Conservation (phyloP, 108 stramenopile species). For the Cyclotella distinguenda region DNA sequence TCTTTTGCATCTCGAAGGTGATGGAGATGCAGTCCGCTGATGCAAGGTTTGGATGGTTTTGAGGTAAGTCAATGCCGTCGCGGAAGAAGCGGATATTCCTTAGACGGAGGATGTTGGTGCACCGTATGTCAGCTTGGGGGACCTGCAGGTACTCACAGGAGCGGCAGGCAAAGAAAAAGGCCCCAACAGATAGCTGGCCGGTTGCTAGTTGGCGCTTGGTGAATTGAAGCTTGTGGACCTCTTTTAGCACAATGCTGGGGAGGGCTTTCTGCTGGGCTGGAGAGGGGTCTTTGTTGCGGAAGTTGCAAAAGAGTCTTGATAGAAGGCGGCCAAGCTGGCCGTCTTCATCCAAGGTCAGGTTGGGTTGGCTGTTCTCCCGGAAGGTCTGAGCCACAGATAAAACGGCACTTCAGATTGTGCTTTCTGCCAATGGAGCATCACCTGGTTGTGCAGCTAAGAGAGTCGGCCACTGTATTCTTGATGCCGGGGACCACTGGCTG, state of each 20-base stretch:
- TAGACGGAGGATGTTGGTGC: conserved; percentile 6
- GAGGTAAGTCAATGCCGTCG: not conserved
- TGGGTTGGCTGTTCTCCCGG: conserved; percentile 6
- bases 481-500: too few relatives aligned
- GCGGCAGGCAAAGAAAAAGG: conserved; percentile 16
- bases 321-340: conserved; percentile 29
- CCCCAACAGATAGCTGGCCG: not conserved
- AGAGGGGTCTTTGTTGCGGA: conserved; percentile 12
- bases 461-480: conserved; percentile 15
- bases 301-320: conserved; percentile 12
- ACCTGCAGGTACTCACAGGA: conserved; percentile 32
- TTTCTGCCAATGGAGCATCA: conserved; percentile 9
- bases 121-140: conserved; percentile 4
- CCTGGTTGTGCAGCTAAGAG: not conserved
- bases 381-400: conserved; percentile 25
- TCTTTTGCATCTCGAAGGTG: conserved; percentile 30
- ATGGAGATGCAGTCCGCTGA: conserved; percentile 14
- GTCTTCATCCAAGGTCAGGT: conserved; percentile 27
- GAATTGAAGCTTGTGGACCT: too few relatives aligned
- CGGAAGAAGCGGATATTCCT: not conserved
- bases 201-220: not conserved
- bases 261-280: conserved; percentile 18
- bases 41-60: not conserved
- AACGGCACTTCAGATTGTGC: conserved; percentile 24
- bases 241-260: too few relatives aligned